Evolutionary conservation across 352 stramenopile species (phyloP), one percentile per base, ranked within the genome.

Genomic region (Nothophytophthora sp.): DNA sequence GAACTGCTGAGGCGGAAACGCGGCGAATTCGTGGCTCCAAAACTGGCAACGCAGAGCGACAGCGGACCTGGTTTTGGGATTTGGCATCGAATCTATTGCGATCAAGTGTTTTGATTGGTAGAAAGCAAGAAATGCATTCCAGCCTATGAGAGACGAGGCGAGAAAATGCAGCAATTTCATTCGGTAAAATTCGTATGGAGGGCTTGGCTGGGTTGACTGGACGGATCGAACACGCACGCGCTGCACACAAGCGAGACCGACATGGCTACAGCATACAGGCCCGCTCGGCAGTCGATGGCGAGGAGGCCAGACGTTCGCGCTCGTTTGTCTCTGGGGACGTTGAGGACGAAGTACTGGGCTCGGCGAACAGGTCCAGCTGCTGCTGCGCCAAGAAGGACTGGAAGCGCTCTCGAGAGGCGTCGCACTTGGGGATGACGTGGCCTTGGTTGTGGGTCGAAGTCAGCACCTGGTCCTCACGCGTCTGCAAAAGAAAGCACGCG

Each of bases 381-480:
- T 77, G 55, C 18, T 41, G 12, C 18, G 34, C 19, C 13, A 90
- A 35, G 50, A 90, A 90, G 39, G 64, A 67, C 34, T 85, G 60
- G 60, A 88, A 82, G 15, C 64, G 55, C 19, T 64, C 58, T 18
- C 73, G 63, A n/a, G 70, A 78, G 34, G 58, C 51, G 33, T 86
- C 69, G 24, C 73, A 82, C 51, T 94, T 94, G 32, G 83, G 83
- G 36, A 92, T 76, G 39, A 94, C 80, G 45, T 94, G 83, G 41
- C 83, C 83, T 60, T 92, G 79, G 43, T 56, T 70, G 64, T 94
- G 83, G 23, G 83, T 67, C 15, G 70, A 77, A 10, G 73, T 90
- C 27, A 76, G 25, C 41, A 92, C 75, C 43, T 71, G 61, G 24
- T 73, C 59, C 13, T 81, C 50, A 20, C 51, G 23, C n/a, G 51